Evolutionary conservation across 2,329 filamentous ascomycete genomes (phyloP), one percentile per base, ranked within the genome.

Genomic region (Epichloe baconii): DNA sequence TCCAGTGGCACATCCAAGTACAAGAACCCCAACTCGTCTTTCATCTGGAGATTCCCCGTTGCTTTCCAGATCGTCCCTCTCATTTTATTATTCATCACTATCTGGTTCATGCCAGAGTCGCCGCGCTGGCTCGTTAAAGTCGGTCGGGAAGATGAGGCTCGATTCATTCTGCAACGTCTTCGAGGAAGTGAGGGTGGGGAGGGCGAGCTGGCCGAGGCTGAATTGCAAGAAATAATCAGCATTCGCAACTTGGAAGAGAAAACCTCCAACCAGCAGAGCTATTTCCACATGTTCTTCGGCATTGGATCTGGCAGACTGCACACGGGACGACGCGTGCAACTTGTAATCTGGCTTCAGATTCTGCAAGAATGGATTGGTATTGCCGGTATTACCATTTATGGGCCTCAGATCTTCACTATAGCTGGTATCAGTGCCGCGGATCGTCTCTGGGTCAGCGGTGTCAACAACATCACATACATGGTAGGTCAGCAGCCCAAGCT

Each of bases 351-450:
- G 82, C 70, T 86, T 8, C 82, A 86, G 65, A 82, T 86, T 44
- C 76, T 86, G 60, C 82, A 85, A 59, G 78, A 84, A 58, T 85
- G 82, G 80, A 75, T 82, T 48, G 81, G 83, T 0, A 86, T 86
- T 54, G 81, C 82, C 0, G 82, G 80, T 42, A 80, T 86, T 3
- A 85, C 82, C 0, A 74, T 86, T 37, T 80, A 75, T 45, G 72
- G 71, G 0, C 71, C 71, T 0, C 72, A 71, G 2, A 76, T 87
- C 50, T 86, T 86, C 62, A 73, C 77, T 4, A 83, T 83, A 45
- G 82, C 83, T 0, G 83, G 84, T 0, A 84, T 83, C 55, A 71
- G 75, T 52, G 71, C 78, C 0, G 64, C 69, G 44, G 80, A 83
- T 61, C 75, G 76, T 12, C 75, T 81, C 53, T 85, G 80, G 80